phyloP scores from a whole-genome alignment of 2,329 filamentous ascomycete species.

The Botryotinia narcissicola region DNA sequence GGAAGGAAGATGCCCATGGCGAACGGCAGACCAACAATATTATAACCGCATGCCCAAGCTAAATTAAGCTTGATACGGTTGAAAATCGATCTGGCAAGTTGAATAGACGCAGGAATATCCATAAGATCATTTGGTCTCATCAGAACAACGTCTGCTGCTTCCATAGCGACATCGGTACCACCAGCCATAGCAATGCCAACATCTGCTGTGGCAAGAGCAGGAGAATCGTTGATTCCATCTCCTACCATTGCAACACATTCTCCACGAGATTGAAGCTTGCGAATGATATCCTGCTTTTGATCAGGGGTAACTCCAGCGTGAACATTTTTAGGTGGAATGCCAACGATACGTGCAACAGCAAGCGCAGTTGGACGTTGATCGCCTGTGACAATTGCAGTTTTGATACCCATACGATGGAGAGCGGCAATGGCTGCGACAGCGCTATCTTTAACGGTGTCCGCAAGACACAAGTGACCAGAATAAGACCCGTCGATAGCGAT shows the following conservation, averaged over 20 bases:
- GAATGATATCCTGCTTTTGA: slow-evolving; percentile 85
- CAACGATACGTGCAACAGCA: slow-evolving; percentile 78
- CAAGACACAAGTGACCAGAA: slow-evolving; percentile 77
- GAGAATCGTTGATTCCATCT: slow-evolving; percentile 97
- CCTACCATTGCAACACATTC: slow-evolving; percentile 93
- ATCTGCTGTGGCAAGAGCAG: slow-evolving; percentile 86
- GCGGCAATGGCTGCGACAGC: slow-evolving; percentile 78
- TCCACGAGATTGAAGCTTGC: slow-evolving; percentile 69
- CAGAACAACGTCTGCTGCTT: slow-evolving; percentile 91
- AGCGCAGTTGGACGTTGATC: slow-evolving; percentile 83
- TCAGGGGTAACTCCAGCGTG: slow-evolving; percentile 86
- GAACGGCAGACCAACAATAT: slow-evolving; percentile 84
- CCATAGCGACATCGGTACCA: slow-evolving; percentile 96
- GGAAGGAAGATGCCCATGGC: slow-evolving; percentile 96
- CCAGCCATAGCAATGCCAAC: slow-evolving; percentile 90
- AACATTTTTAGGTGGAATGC: slow-evolving; percentile 73
- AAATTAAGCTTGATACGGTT: slow-evolving; percentile 90
- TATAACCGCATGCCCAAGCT: slow-evolving; percentile 90
- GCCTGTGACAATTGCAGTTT: slow-evolving; percentile 88
- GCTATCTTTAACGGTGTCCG: slow-evolving; percentile 87
- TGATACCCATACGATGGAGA: slow-evolving; percentile 79
- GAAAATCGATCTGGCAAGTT: slow-evolving; percentile 83
- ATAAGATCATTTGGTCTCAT: slow-evolving; percentile 92
- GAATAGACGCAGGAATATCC: slow-evolving; percentile 83
- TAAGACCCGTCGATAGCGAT: slow-evolving; percentile 82